Percentiles rank a stretch among this genome's conserved stretches.
phyloP scores from a whole-genome alignment of 257 asterid genomes.

The Penstemon eatonii region DNA sequence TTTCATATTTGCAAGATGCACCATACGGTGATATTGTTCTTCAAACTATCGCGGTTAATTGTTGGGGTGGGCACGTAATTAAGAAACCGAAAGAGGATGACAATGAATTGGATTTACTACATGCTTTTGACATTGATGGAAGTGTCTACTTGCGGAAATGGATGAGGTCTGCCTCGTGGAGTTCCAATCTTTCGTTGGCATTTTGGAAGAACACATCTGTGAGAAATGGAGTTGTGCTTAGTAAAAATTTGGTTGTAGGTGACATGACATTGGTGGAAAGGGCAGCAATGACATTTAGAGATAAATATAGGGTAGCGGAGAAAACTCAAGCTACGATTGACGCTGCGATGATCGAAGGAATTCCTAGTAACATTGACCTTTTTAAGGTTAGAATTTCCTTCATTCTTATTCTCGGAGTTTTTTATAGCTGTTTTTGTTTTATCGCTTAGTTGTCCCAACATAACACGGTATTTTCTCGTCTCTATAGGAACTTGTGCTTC shows the following conservation, averaged over 20 bases:
- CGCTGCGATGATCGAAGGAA: slow-evolving; percentile 96
- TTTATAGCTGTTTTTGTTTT: slow-evolving; percentile 4
- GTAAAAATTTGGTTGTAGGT: slow-evolving; percentile 77
- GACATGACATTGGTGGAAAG: slow-evolving; percentile 67
- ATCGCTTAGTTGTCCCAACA: neutral
- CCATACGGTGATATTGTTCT: slow-evolving; percentile 80
- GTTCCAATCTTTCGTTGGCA: slow-evolving; percentile 63
- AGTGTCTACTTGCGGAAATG: slow-evolving; percentile 82
- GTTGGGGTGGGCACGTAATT: slow-evolving; percentile 82
- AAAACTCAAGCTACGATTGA: slow-evolving; percentile 94
- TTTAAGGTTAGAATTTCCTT: slow-evolving; percentile 59
- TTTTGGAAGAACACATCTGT: slow-evolving; percentile 64
- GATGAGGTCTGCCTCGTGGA: slow-evolving; percentile 91
- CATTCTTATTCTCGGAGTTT: slow-evolving; percentile 4
- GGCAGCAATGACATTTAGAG: slow-evolving; percentile 75
- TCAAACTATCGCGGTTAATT: slow-evolving; percentile 85
- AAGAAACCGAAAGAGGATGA: slow-evolving; percentile 39
- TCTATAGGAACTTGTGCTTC: slow-evolving; percentile 84
- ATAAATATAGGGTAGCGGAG: slow-evolving; percentile 67
- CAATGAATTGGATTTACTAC: slow-evolving; percentile 32
- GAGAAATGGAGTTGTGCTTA: slow-evolving; percentile 68
- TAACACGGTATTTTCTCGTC: neutral
- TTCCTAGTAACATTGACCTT: slow-evolving; percentile 96
- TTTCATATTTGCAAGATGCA: slow-evolving; percentile 66
- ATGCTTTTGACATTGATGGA: slow-evolving; percentile 77